These are phyloP conservation scores for Beta macrorhiza DNA, from an alignment of 179 eudicot species.

Conservation along the genomic window DNA sequence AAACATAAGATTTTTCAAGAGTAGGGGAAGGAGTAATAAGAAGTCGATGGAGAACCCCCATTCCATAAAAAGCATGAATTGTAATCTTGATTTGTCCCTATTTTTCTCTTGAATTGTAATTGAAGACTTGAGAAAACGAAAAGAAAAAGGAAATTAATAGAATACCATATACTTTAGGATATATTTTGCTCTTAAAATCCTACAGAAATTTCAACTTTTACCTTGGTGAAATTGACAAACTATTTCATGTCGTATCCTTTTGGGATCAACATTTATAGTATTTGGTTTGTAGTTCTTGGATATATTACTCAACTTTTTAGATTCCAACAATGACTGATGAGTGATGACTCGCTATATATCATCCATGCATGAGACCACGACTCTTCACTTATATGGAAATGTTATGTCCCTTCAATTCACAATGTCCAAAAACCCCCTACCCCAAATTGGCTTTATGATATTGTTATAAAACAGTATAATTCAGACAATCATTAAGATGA, in stretches of 20 bases:
- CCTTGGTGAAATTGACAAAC: conserved; percentile 4
- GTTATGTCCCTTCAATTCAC: conserved; percentile 5
- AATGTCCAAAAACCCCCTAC: neutral
- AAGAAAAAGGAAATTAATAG: neutral
- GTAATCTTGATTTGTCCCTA: neutral
- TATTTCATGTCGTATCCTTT: neutral
- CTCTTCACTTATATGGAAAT: conserved; percentile 6
- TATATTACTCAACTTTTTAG: conserved; percentile 6
- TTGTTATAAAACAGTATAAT: too few species aligned
- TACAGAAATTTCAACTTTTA: neutral
- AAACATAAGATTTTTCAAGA: too few species aligned
- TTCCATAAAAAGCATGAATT: neutral
- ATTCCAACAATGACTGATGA: conserved; percentile 6
- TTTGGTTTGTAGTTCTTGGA: conserved; percentile 31
- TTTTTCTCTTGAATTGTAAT: neutral
- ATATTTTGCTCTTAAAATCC: too few species aligned
- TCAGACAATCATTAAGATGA: too few species aligned
- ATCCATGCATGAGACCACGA: neutral
- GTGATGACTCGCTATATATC: neutral
- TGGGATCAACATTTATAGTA: conserved; percentile 1
- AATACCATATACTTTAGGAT: too few species aligned
- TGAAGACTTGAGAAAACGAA: too few species aligned
- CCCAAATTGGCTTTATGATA: neutral
- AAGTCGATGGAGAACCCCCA: too few species aligned
- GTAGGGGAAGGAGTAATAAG: too few species aligned